Conservation (phyloP, 2,329 filamentous ascomycete species). For the Sporothrix schenckii region DNA sequence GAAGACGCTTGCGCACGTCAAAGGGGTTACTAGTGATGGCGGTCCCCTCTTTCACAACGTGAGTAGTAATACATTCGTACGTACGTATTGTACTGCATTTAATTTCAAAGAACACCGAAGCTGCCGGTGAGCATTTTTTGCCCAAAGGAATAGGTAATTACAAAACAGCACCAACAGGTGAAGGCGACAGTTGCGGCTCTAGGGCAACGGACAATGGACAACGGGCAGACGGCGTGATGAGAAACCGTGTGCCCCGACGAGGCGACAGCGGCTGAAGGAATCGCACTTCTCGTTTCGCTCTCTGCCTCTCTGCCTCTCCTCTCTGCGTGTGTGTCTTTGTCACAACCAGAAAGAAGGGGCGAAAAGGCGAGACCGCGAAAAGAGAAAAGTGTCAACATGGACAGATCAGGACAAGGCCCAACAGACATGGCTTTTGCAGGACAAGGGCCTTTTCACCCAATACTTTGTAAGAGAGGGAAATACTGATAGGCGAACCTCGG, state of each 20-base stretch:
- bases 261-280: slow-evolving; percentile 8
- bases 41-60: neutral
- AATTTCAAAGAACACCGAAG: neutral
- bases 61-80: too few relatives aligned
- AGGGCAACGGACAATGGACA: neutral
- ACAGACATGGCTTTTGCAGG: neutral
- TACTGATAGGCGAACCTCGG: neutral
- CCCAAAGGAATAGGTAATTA: neutral
- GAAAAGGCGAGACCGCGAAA: neutral
- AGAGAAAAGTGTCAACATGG: neutral
- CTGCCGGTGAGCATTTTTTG: neutral
- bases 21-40: slow-evolving; percentile 3
- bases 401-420: neutral
- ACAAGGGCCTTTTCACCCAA: too few relatives aligned
- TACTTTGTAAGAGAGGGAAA: too few relatives aligned
- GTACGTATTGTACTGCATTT: neutral
- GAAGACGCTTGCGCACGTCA: slow-evolving; percentile 21
- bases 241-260: neutral
- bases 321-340: too few relatives aligned
- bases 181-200: neutral
- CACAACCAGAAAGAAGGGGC: neutral
- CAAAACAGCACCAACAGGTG: neutral
- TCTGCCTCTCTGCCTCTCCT: too few relatives aligned
- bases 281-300: neutral
- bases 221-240: neutral